Base-by-base conservation (phyloP, 1,284 basidiomycete species). In the Spongiforma sp. region DNA sequence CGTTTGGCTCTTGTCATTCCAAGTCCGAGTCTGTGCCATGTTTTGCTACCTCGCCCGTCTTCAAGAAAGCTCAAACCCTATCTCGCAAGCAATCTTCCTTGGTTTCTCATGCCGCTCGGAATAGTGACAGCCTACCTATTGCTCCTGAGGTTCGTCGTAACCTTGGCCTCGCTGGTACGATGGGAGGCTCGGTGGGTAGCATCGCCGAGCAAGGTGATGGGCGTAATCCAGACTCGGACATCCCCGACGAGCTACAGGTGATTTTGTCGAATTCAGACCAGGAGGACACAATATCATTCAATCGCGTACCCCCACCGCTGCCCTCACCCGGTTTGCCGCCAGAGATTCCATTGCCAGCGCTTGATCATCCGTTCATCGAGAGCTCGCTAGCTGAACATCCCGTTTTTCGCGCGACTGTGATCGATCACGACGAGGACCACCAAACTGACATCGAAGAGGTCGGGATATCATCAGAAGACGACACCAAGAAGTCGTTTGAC, bases 401-500 rank as follows among this genome's bases (percentile, higher is more conserved):
- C 3, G 69, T 84, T 17, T 85, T 88, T 79, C 80, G 78, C 30
- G 78, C 81, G 2, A 74, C 79, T 21, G 68, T 85, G 21, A 74
- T 81, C 50, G 81, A n/a, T n/a, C n/a, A n/a, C n/a, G n/a, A 84
- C 57, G 82, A 85, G 9, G 82, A 79, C 2, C 78, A 82, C 54
- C 79, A 81, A 11, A 78, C 74, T 1, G 83, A 85, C 50, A 70
- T 82, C 15, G 86, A 88, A 57, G 85, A 83, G 76, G 77, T 57
- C 67, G 73, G 60, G 65, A 67, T 63, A 7, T 61, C 67, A 75
- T 74, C 75, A 14, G 86, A 88, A 53, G 86, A 89, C 59, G 85
- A 89, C 64, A 92, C 91, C 1, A 90, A 89, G 77, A 88, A 86
- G 69, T 92, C 90, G 2, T 96, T 95, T 68, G 93, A 95, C 74